Base-by-base conservation (phyloP, 257 asterid genomes). In the Echites panduratus region DNA sequence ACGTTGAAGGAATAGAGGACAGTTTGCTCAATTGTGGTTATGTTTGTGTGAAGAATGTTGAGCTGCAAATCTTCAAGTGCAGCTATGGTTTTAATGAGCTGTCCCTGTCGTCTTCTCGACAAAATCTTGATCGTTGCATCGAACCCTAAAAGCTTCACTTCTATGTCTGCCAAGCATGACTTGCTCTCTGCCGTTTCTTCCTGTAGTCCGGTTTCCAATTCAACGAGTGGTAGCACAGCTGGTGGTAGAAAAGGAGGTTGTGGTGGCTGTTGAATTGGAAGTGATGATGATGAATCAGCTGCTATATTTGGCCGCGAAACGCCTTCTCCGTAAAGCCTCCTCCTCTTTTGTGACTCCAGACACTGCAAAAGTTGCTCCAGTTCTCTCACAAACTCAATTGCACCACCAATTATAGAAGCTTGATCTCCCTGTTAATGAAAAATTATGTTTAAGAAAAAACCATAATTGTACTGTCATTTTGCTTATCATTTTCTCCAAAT, bases 401-500 rank as follows among this genome's bases (percentile, higher is more conserved):
- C 98, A 71, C 99, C 98, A 4, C 99, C 99, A 2, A 94, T 85
- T 83, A 91, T 94, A 2, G 99, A 94, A 17, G 99, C 97, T 84
- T 94, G 99, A 82, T 94, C 99, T 35, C 99, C 97, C 99, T 94
- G 58, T 7, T 43, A 4, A 66, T 6, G 7, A 50, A 50, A 50
- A 50, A 14, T 1, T 2, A 41, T 2, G 45, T 32, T 3, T 1
- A 32, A 32, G 3, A 32, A 32, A 32, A 32, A 32, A 32, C 38
- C 38, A 32, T 32, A 32, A 32, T 32, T n/a, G n/a, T n/a, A n/a
- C n/a, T n/a, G n/a, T n/a, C n/a, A n/a, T n/a, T n/a, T n/a, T n/a
- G n/a, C n/a, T n/a, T n/a, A n/a, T n/a, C n/a, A n/a, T 32, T 32
- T 32, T 32, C 1, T 32, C 38, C 2, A 32, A 3, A 32, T 32